Evolutionary conservation across 371 early-diverging fungal genomes (phyloP).

Genomic region (Rhizomucor miehei): DNA sequence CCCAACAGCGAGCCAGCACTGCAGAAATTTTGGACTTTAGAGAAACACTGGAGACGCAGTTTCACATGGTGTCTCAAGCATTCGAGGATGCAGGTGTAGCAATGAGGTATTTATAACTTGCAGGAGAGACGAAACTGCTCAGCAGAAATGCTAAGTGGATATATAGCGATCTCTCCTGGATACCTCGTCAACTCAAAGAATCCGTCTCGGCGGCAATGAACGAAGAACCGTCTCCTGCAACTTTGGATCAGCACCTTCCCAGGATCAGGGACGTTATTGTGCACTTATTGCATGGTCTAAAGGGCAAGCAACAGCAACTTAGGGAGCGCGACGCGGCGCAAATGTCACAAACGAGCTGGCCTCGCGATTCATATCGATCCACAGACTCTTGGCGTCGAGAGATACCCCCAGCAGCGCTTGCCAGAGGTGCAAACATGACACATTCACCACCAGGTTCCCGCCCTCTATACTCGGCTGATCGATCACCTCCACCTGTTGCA

Average conservation of each 20-base stretch:
- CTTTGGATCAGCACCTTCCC: slow-evolving; percentile 56
- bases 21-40: slow-evolving; percentile 56
- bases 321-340: slow-evolving; percentile 34
- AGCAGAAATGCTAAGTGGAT: background rate
- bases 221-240: slow-evolving; percentile 51
- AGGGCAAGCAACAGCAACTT: slow-evolving; percentile 54
- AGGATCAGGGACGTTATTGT: slow-evolving; percentile 64
- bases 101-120: slow-evolving; percentile 42
- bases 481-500: slow-evolving; percentile 8
- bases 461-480: slow-evolving; percentile 13
- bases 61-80: slow-evolving; percentile 52
- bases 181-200: slow-evolving; percentile 53
- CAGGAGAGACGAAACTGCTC: slow-evolving; percentile 1
- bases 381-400: slow-evolving; percentile 36
- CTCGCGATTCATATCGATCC: slow-evolving; percentile 14
- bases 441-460: slow-evolving; percentile 15
- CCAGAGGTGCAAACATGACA: slow-evolving; percentile 19
- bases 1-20: slow-evolving; percentile 40
- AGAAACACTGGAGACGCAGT: slow-evolving; percentile 54
- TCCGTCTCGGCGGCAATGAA: slow-evolving; percentile 54
- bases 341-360: slow-evolving; percentile 6
- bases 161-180: slow-evolving; percentile 54
- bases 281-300: slow-evolving; percentile 57
- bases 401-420: slow-evolving; percentile 37
- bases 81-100: slow-evolving; percentile 53